Conservation (phyloP, 2,329 filamentous ascomycete species). For the Apiospora aurea region DNA sequence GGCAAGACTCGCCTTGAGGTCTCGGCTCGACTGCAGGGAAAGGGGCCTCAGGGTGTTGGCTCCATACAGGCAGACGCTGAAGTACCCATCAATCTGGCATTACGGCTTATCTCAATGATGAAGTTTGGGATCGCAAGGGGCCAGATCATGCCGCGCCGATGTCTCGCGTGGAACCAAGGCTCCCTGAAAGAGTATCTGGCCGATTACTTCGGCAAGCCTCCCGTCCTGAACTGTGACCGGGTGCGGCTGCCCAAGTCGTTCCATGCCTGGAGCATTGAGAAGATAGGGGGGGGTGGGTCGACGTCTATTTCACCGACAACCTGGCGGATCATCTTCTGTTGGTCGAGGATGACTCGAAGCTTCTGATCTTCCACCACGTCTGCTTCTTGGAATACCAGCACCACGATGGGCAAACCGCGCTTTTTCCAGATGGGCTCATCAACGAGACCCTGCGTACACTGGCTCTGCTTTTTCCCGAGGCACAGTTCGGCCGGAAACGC, state of each 20-base stretch:
- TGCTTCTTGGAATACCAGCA: background rate
- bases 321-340: background rate
- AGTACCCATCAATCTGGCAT: background rate
- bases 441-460: background rate
- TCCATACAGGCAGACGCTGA: background rate
- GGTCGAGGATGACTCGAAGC: background rate
- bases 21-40: background rate
- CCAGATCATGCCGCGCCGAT: background rate
- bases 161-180: background rate
- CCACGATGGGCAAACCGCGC: background rate
- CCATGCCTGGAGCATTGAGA: background rate
- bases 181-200: background rate
- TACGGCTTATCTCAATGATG: background rate
- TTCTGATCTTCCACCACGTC: background rate
- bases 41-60: background rate
- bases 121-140: background rate
- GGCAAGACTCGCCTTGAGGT: background rate
- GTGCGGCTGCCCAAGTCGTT: background rate
- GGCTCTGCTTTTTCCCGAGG: background rate
- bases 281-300: background rate
- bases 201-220: background rate
- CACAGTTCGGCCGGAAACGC: background rate
- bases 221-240: background rate
- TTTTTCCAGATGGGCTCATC: background rate
- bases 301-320: background rate